Evolutionary conservation across 352 stramenopile genomes (phyloP).

Genomic region (Paralagenidium karlingii): DNA sequence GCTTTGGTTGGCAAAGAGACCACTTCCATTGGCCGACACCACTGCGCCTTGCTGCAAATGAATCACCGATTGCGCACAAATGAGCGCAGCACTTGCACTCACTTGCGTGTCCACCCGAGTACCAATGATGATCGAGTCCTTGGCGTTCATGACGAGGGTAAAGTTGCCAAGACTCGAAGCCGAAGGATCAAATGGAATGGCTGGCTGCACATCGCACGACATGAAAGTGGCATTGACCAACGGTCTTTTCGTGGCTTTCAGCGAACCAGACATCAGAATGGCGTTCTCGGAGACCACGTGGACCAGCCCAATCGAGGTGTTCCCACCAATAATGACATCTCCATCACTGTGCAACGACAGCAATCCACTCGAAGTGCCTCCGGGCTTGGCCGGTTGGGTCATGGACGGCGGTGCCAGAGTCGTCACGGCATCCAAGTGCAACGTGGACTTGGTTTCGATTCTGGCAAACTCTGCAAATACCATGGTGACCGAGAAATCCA

Average conservation of each 20-base stretch:
- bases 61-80: constrained; percentile 41
- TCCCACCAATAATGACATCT: constrained; percentile 35
- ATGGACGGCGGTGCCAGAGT: neutral
- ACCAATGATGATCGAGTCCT: constrained; percentile 39
- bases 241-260: constrained; percentile 27
- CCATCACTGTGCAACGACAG: constrained; percentile 34
- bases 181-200: constrained; percentile 2
- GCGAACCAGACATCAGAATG: constrained; percentile 16
- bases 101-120: neutral
- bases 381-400: neutral
- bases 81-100: constrained; percentile 24
- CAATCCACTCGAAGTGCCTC: neutral
- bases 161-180: constrained; percentile 26
- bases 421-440: neutral
- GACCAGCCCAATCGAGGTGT: constrained; percentile 28
- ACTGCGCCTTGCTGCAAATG: constrained; percentile 22
- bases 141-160: constrained; percentile 37
- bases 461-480: constrained; percentile 3
- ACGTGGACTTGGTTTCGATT: constrained; percentile 6
- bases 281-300: constrained; percentile 34
- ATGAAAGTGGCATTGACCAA: constrained; percentile 27
- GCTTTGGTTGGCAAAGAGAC: constrained; percentile 49
- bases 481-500: constrained; percentile 22
- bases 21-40: constrained; percentile 45
- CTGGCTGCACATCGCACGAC: constrained; percentile 31